Evolutionary conservation across 2,329 filamentous ascomycete species (phyloP).

Genomic region (Aspergillus sp.): DNA sequence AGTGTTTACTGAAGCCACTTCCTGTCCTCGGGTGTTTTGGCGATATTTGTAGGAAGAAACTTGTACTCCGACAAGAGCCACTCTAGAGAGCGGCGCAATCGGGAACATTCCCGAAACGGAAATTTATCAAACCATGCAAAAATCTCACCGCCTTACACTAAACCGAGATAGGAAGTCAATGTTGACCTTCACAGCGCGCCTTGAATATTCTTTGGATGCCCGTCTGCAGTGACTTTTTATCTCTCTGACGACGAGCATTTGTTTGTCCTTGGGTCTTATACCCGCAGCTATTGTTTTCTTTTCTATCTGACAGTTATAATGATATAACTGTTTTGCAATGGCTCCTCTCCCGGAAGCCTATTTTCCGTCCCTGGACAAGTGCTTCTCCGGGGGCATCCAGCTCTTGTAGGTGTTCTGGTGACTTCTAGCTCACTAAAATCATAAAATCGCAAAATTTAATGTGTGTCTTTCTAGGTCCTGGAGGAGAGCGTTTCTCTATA

Average conservation of each 20-base stretch:
- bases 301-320: slow-evolving; percentile 23
- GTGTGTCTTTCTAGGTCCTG: slow-evolving; percentile 46
- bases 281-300: slow-evolving; percentile 4
- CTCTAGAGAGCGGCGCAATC: neutral
- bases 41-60: neutral
- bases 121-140: slow-evolving; percentile 14
- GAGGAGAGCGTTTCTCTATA: slow-evolving; percentile 48
- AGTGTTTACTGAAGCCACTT: neutral
- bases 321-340: slow-evolving; percentile 47
- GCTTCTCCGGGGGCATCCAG: slow-evolving; percentile 69
- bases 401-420: slow-evolving; percentile 54
- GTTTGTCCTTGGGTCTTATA: slow-evolving; percentile 1
- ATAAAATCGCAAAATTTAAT: slow-evolving; percentile 14
- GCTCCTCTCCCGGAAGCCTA: slow-evolving; percentile 64
- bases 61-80: neutral
- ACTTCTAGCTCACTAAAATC: neutral
- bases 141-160: slow-evolving; percentile 27
- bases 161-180: slow-evolving; percentile 30
- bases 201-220: slow-evolving; percentile 20
- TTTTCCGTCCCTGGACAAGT: slow-evolving; percentile 77
- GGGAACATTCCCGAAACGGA: slow-evolving; percentile 10
- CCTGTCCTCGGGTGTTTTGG: neutral
- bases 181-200: slow-evolving; percentile 27
- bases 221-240: slow-evolving; percentile 11
- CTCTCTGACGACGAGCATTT: slow-evolving; percentile 2